A percentile compares a stretch with the other conserved stretches of the same genome.
These are phyloP conservation scores for Colletotrichum sp. DNA, from an alignment of 2,329 filamentous ascomycete species.

Conservation along the genomic window DNA sequence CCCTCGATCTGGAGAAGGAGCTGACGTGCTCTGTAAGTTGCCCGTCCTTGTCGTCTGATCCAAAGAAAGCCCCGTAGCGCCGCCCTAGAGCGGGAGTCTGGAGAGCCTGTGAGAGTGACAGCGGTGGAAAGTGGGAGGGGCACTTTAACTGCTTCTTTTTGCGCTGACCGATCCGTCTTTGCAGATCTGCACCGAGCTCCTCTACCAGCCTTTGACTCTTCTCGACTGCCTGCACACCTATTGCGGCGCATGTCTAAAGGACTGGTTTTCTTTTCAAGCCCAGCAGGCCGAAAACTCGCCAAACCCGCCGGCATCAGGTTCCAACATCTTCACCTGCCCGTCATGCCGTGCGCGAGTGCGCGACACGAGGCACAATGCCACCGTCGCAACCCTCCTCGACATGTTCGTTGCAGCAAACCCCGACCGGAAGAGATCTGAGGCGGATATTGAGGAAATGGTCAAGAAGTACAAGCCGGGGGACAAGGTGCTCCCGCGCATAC, in stretches of 20 bases:
- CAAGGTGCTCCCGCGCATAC: constrained; percentile 72
- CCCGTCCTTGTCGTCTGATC: constrained; percentile 18
- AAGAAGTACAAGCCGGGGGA: constrained; percentile 83
- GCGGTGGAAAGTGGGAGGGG: background rate
- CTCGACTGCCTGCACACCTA: constrained; percentile 96
- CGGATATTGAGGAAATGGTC: constrained; percentile 79
- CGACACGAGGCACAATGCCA: constrained; percentile 88
- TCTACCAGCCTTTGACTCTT: constrained; percentile 88
- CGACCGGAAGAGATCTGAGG: constrained; percentile 68
- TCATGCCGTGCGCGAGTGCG: constrained; percentile 88
- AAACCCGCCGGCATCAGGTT: constrained; percentile 51
- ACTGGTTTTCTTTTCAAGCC: constrained; percentile 91
- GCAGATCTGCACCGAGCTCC: constrained; percentile 95
- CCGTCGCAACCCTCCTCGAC: constrained; percentile 86
- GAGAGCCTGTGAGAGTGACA: background rate
- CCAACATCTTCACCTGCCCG: constrained; percentile 80
- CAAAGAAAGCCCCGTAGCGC: constrained; percentile 10
- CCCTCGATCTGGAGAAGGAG: constrained; percentile 86
- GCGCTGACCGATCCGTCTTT: constrained; percentile 1
- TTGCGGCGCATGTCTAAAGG: constrained; percentile 92
- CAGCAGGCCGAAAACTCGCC: constrained; percentile 58
- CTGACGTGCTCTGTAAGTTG: constrained; percentile 87
- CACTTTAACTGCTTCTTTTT: background rate
- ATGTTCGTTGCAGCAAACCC: constrained; percentile 87
- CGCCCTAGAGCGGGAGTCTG: constrained; percentile 2